Conservation (phyloP, 768 basidiomycete species). For the Boletus pseudopeckii region DNA sequence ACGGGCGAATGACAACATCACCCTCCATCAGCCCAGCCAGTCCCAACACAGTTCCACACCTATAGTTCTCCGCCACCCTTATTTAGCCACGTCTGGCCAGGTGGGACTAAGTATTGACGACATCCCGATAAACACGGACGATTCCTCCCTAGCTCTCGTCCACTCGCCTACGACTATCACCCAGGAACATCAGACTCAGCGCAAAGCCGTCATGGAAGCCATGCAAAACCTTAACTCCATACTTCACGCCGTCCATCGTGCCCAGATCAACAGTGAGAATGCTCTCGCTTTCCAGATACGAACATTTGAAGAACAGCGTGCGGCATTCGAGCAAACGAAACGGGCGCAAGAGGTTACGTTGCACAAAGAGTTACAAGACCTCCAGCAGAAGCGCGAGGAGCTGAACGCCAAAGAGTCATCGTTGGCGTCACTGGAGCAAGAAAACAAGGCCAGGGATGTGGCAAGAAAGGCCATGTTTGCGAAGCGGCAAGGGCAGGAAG, state of each 20-base stretch:
- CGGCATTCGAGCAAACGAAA: slow-evolving; percentile 21
- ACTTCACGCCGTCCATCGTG: slow-evolving; percentile 4
- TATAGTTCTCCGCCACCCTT: slow-evolving; percentile 10
- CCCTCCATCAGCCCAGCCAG: neutral
- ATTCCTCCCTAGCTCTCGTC: neutral
- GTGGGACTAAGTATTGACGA: neutral
- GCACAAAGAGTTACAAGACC: slow-evolving; percentile 19
- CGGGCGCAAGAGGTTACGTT: slow-evolving; percentile 17
- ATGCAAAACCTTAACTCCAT: slow-evolving; percentile 9
- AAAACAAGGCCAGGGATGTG: slow-evolving; percentile 25
- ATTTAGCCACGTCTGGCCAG: neutral
- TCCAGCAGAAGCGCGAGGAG: slow-evolving; percentile 18
- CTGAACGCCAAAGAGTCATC: slow-evolving; percentile 16
- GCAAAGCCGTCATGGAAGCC: slow-evolving; percentile 8
- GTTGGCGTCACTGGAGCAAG: slow-evolving; percentile 23
- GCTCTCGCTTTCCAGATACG: slow-evolving; percentile 8
- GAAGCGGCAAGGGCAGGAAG: slow-evolving; percentile 26
- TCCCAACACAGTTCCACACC: neutral
- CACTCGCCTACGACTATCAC: neutral
- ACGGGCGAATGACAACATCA: neutral
- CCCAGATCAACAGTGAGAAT: slow-evolving; percentile 17
- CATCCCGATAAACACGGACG: neutral
- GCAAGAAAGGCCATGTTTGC: slow-evolving; percentile 13
- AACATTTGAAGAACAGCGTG: slow-evolving; percentile 18
- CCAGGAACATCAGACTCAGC: slow-evolving; percentile 11